Percentiles rank a stretch among this genome's conserved stretches.
Conservation (phyloP, 1,284 basidiomycete species). For the Pterulicium gracile region DNA sequence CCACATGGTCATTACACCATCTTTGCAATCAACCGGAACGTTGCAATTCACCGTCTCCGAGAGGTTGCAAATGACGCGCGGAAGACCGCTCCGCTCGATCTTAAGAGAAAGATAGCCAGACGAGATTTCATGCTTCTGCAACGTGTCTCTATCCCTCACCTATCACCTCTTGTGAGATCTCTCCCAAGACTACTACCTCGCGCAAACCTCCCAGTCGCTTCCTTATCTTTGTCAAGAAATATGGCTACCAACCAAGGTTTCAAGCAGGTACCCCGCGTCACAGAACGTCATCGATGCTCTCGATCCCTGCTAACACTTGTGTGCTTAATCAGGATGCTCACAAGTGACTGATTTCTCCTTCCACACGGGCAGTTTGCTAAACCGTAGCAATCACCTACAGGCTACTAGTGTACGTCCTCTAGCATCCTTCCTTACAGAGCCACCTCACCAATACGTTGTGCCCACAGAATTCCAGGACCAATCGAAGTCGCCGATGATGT, state of each 20-base stretch:
- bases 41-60: too few species aligned
- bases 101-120: too few species aligned
- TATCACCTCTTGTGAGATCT: too few species aligned
- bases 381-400: not conserved
- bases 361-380: not conserved
- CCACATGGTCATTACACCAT: too few species aligned
- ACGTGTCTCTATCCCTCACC: too few species aligned
- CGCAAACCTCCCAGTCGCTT: not conserved
- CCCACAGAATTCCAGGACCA: slow-evolving; percentile 23
- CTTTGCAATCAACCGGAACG: too few species aligned
- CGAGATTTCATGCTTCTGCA: too few species aligned
- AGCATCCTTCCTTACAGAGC: not conserved
- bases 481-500: slow-evolving; percentile 19
- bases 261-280: not conserved
- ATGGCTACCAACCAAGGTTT: not conserved
- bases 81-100: too few species aligned
- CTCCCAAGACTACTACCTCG: not conserved
- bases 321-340: not conserved
- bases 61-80: too few species aligned
- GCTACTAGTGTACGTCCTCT: not conserved
- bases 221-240: not conserved
- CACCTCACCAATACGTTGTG: not conserved
- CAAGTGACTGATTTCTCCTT: not conserved
- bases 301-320: not conserved
- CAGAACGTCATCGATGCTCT: not conserved